Percentiles rank a stretch among this genome's conserved stretches.
phyloP scores from a whole-genome alignment of 1,284 basidiomycete species.

The Trametes pubescens region DNA sequence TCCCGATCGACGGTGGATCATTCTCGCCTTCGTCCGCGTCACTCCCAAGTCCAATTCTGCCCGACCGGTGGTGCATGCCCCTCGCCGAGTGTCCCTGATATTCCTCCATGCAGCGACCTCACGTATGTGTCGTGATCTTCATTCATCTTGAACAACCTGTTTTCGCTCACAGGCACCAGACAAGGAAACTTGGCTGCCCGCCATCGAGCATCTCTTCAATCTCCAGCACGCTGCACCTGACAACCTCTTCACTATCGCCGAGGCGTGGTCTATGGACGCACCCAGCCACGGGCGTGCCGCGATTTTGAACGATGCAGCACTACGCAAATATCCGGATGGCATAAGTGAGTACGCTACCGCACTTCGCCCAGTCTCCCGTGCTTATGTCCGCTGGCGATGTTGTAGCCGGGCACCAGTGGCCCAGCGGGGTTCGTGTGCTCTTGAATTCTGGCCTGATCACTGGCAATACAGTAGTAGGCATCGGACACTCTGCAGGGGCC shows the following conservation, averaged over 20 bases:
- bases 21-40: too few relatives aligned
- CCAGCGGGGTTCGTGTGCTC: background rate
- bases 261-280: background rate
- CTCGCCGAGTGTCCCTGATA: too few relatives aligned
- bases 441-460: background rate
- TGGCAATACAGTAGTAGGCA: conserved; percentile 1
- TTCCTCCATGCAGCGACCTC: too few relatives aligned
- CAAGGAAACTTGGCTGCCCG: background rate
- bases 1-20: too few relatives aligned
- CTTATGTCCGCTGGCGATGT: too few relatives aligned
- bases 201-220: background rate
- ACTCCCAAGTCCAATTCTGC: too few relatives aligned
- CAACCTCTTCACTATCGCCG: background rate
- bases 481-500: conserved; percentile 20
- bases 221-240: background rate
- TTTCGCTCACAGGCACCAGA: background rate
- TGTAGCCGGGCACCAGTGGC: background rate
- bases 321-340: conserved; percentile 8
- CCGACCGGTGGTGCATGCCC: too few relatives aligned
- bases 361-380: too few relatives aligned
- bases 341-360: conserved; percentile 6
- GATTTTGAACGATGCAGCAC: conserved; percentile 8
- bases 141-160: too few relatives aligned
- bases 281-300: conserved; percentile 20
- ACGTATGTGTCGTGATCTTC: too few relatives aligned